Percentiles rank a stretch among this genome's conserved stretches.
phyloP scores from a whole-genome alignment of 1,284 basidiomycete species.

The Malassezia vespertilionis region DNA sequence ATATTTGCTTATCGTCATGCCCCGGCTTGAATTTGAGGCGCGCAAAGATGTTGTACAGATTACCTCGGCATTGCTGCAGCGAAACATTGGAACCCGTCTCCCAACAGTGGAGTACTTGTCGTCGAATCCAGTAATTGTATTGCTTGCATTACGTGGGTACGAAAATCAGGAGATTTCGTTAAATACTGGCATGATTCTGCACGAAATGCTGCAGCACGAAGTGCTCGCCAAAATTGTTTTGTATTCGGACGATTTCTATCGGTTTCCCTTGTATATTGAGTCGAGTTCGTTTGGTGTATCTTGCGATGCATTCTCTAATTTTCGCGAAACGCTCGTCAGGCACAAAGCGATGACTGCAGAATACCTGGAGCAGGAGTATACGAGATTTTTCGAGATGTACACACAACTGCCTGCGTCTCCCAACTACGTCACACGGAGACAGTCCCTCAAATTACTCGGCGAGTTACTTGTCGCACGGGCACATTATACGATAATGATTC shows the following conservation, averaged over 20 bases:
- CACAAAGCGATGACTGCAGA: constrained; percentile 90
- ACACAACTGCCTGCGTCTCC: constrained; percentile 77
- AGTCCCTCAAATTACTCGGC: constrained; percentile 92
- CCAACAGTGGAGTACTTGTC: constrained; percentile 91
- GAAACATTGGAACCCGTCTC: constrained; percentile 81
- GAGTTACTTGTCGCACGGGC: constrained; percentile 94
- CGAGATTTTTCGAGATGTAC: constrained; percentile 94
- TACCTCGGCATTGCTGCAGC: constrained; percentile 84
- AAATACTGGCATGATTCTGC: constrained; percentile 94
- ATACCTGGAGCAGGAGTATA: constrained; percentile 51
- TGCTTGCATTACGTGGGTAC: constrained; percentile 67
- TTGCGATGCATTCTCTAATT: constrained; percentile 90
- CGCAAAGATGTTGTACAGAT: constrained; percentile 91
- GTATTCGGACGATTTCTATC: constrained; percentile 86
- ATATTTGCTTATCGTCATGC: constrained; percentile 68
- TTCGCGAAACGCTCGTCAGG: constrained; percentile 68
- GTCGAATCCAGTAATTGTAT: constrained; percentile 74
- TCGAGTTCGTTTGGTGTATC: constrained; percentile 95
- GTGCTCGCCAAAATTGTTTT: constrained; percentile 77
- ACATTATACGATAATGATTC: constrained; percentile 96
- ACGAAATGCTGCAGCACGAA: constrained; percentile 93
- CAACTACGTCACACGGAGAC: constrained; percentile 99
- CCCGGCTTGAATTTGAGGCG: constrained; percentile 81
- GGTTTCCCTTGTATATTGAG: constrained; percentile 92
- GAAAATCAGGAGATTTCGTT: constrained; percentile 87